Conservation (phyloP, 2,329 filamentous ascomycete genomes). For the Ophiobolus disseminans region DNA sequence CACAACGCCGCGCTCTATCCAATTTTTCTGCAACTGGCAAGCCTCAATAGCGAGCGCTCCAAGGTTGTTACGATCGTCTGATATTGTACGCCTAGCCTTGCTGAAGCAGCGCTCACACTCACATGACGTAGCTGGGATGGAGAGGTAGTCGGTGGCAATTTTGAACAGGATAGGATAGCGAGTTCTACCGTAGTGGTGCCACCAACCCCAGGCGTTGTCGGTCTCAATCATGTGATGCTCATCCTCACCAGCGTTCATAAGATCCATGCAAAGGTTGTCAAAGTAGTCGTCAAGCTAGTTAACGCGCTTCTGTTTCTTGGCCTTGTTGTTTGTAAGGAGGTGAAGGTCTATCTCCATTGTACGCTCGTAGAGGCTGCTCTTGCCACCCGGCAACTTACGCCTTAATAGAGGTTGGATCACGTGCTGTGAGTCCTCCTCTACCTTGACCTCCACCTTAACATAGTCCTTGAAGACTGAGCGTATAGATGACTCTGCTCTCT, state of each 20-base stretch:
- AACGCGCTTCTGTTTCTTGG: constrained; percentile 8
- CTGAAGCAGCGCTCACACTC: constrained; percentile 14
- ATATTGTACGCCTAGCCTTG: constrained; percentile 11
- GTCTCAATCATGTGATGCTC: neutral
- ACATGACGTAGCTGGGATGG: constrained; percentile 8
- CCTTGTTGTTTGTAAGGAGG: constrained; percentile 1
- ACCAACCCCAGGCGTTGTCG: constrained; percentile 7
- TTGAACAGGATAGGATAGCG: constrained; percentile 13
- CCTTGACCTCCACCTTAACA: neutral
- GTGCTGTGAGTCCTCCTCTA: neutral
- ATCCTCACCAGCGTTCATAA: neutral
- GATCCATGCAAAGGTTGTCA: constrained; percentile 5
- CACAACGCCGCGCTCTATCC: neutral
- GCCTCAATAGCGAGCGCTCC: neutral
- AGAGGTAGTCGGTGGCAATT: constrained; percentile 14
- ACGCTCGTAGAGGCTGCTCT: constrained; percentile 1
- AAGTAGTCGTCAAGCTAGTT: constrained; percentile 10
- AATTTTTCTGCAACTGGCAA: neutral
- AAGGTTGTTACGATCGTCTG: constrained; percentile 6
- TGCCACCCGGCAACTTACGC: constrained; percentile 4
- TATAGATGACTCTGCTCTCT: constrained; percentile 4
- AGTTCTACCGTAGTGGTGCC: constrained; percentile 2
- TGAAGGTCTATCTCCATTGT: constrained; percentile 7
- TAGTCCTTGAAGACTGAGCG: constrained; percentile 2
- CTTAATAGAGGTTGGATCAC: neutral